These are phyloP conservation scores for Erythrobasidium hasegawianum DNA, from an alignment of 1,284 basidiomycete genomes.

Conservation along the genomic window DNA sequence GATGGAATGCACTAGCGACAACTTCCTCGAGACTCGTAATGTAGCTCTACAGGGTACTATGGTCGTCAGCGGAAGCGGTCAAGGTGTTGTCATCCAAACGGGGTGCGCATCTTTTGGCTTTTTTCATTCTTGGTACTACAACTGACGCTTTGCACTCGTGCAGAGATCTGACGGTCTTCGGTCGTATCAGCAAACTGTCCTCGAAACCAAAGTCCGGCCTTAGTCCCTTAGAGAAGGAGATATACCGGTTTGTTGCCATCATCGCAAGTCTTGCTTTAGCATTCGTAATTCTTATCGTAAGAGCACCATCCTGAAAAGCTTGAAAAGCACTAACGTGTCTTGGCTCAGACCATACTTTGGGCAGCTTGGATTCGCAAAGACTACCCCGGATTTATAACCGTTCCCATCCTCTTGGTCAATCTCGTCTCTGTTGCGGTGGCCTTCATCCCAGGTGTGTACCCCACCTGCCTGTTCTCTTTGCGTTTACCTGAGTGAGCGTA, in stretches of 20 bases:
- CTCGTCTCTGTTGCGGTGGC: conserved; percentile 61
- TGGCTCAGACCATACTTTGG: conserved; percentile 57
- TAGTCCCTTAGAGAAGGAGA: conserved; percentile 51
- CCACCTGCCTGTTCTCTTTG: no score
- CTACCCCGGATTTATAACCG: conserved; percentile 59
- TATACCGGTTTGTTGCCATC: conserved; percentile 52
- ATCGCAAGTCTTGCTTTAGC: conserved; percentile 55
- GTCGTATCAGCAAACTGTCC: conserved; percentile 60
- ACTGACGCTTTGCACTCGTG: conserved; percentile 55
- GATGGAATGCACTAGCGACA: conserved; percentile 57
- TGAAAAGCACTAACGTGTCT: no score
- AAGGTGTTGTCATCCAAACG: conserved; percentile 49
- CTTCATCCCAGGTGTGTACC: no score
- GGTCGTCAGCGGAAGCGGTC: conserved; percentile 59
- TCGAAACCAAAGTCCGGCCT: conserved; percentile 53
- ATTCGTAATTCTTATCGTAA: conserved; percentile 53
- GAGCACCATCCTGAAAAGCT: no score
- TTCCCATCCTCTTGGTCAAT: conserved; percentile 57
- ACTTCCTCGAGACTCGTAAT: conserved; percentile 60
- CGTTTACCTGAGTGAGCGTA: no score
- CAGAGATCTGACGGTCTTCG: conserved; percentile 58
- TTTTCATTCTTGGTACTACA: no score
- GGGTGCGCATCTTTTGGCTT: no score
- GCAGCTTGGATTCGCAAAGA: conserved; percentile 54
- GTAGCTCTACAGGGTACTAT: conserved; percentile 63